These are phyloP conservation scores for Pythium volutum DNA, from an alignment of 352 stramenopile genomes.

Conservation along the genomic window DNA sequence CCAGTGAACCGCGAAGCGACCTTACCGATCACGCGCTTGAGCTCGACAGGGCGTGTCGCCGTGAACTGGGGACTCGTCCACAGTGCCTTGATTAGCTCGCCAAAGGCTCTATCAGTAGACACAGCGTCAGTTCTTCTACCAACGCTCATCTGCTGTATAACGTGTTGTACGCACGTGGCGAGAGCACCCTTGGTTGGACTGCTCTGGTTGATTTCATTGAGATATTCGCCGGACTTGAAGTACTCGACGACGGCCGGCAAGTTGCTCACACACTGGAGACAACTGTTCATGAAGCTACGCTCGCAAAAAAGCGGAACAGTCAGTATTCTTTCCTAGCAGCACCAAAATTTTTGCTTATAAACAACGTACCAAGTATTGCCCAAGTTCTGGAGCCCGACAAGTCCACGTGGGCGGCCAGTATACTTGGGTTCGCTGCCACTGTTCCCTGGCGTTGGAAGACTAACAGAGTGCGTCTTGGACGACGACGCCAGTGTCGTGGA, in stretches of 20 bases:
- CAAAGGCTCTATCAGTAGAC: constrained; percentile 39
- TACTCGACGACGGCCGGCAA: constrained; percentile 52
- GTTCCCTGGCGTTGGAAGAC: not conserved
- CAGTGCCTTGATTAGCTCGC: constrained; percentile 63
- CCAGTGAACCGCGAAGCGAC: constrained; percentile 65
- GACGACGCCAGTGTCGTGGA: not conserved
- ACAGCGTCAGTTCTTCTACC: not conserved
- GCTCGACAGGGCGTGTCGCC: constrained; percentile 49
- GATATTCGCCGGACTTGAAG: constrained; percentile 41
- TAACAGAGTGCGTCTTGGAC: constrained; percentile 9
- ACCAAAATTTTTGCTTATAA: not conserved
- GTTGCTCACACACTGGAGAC: constrained; percentile 80
- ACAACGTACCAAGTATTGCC: constrained; percentile 69
- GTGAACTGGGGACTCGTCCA: constrained; percentile 61
- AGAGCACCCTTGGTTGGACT: constrained; percentile 57
- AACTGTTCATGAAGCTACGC: constrained; percentile 41
- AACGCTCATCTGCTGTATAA: too few species aligned
- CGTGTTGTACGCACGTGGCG: not conserved
- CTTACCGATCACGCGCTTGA: constrained; percentile 77
- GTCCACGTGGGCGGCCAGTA: constrained; percentile 1
- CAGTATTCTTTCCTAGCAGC: too few species aligned
- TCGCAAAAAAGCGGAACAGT: not conserved
- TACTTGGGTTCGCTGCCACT: not conserved
- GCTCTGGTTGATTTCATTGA: constrained; percentile 50
- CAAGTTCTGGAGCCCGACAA: constrained; percentile 56